Base-by-base conservation (phyloP, 352 stramenopile species). In the Phytophthora tentaculata region DNA sequence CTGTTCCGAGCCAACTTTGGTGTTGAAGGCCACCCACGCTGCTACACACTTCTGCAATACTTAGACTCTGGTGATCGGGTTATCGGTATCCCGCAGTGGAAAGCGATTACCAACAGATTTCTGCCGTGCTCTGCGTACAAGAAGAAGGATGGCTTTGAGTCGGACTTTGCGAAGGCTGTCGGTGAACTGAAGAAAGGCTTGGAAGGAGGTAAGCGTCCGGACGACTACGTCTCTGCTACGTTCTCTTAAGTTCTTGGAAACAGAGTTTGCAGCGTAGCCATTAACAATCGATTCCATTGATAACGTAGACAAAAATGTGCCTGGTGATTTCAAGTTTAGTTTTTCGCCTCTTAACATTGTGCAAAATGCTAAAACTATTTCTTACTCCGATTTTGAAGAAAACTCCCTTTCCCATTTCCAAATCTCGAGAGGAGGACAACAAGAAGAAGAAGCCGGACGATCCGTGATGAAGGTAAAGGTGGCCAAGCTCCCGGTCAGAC, bases 31-130 rank as follows among this genome's bases (percentile, higher is more conserved):
- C 76, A 86, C 37, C 67, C 78, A 37, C 73, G 76, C 3, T 90
- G 82, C 68, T 86, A 75, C 58, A 77, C 71, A 5, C 24, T 85
- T 7, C 14, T 89, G 23, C 44, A 83, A 16, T 56, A 74, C 19
- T 37, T 88, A 22, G 58, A 71, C 17, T 35, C 26, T 5, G 80
- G 76, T 17, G 50, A 81, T 5, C 71, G 58, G 3, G 67, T 88
- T 3, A 86, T 88, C 44, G 81, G 81, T 16, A 71, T 88, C 8
- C 79, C 81, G 5, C 50, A 74, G 20, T 90, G 77, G 79, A 77
- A 72, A 17, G 19, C 59, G 6, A 82, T 86, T 50, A 80, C 77
- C 10, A 51, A 24, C 19, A 50, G 67, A 0, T 87, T 87, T 32
- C 32, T 86, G 28, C 62, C 73, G 2, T 86, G 78, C 29, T 22